Percentiles rank a stretch among this genome's conserved stretches.
These are phyloP conservation scores for Amphirosellinia nigrospora DNA, from an alignment of 495 filamentous ascomycete species.

Conservation along the genomic window DNA sequence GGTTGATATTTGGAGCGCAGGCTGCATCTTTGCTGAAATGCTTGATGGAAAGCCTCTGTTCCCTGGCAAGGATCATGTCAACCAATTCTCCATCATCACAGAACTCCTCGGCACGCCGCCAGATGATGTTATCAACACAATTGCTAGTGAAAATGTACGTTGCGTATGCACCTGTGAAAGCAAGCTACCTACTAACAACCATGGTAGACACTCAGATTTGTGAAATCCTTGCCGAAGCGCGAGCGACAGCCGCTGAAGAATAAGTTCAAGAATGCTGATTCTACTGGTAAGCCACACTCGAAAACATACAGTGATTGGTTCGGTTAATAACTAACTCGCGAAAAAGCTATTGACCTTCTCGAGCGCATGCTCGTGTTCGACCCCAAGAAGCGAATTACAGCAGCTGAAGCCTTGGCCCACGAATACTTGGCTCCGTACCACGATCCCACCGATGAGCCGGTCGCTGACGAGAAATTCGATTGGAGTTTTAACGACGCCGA, in stretches of 20 bases:
- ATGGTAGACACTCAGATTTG: slow-evolving; percentile 89
- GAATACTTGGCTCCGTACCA: slow-evolving; percentile 96
- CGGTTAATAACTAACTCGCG: slow-evolving; percentile 21
- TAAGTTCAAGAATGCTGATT: slow-evolving; percentile 96
- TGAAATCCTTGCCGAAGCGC: slow-evolving; percentile 95
- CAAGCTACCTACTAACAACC: slow-evolving; percentile 13
- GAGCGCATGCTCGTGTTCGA: slow-evolving; percentile 98
- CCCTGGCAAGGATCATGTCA: slow-evolving; percentile 98
- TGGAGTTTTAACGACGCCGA: slow-evolving; percentile 99
- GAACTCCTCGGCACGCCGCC: slow-evolving; percentile 97
- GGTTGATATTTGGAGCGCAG: slow-evolving; percentile 99
- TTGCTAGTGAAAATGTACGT: slow-evolving; percentile 95
- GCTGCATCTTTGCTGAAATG: slow-evolving; percentile 99
- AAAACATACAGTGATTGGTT: background rate
- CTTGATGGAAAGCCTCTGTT: slow-evolving; percentile 97
- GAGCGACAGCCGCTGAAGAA: slow-evolving; percentile 87
- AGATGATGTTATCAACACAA: slow-evolving; percentile 97
- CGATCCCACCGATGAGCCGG: slow-evolving; percentile 94
- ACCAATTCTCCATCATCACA: slow-evolving; percentile 99
- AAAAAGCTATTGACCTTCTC: slow-evolving; percentile 86
- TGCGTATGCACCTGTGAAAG: background rate
- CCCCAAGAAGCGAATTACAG: slow-evolving; percentile 87
- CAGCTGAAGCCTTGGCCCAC: slow-evolving; percentile 82
- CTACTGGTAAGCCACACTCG: slow-evolving; percentile 68
- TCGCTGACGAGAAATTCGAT: slow-evolving; percentile 96